phyloP scores from a whole-genome alignment of 208 protist species.

The Porcisia deanei region DNA sequence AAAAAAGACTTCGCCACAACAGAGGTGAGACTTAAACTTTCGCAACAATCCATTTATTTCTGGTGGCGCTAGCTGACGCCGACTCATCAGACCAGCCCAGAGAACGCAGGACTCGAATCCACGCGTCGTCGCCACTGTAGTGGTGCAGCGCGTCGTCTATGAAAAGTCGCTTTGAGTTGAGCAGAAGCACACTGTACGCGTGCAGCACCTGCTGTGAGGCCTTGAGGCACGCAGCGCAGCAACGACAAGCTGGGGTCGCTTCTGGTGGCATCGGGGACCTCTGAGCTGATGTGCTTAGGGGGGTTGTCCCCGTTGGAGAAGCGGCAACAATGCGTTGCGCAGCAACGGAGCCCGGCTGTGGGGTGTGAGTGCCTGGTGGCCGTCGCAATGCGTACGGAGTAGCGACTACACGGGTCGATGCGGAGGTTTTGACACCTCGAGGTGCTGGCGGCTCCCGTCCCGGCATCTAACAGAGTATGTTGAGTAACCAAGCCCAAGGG shows the following conservation, averaged over 20 bases:
- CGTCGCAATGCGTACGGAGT: not conserved
- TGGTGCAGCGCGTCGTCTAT: slow-evolving; percentile 69
- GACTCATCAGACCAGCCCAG: slow-evolving; percentile 29
- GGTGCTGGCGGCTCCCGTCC: slow-evolving; percentile 11
- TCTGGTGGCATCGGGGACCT: not conserved
- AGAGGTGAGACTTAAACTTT: not conserved
- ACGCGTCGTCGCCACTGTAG: slow-evolving; percentile 61
- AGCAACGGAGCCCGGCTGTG: not conserved
- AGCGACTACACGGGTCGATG: not conserved
- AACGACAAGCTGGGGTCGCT: slow-evolving; percentile 20
- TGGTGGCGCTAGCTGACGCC: not conserved
- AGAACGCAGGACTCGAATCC: slow-evolving; percentile 52
- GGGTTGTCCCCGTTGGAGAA: too few species aligned
- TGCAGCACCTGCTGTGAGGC: slow-evolving; percentile 19
- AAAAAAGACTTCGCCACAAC: not conserved
- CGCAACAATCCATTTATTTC: too few species aligned
- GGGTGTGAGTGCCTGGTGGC: not conserved
- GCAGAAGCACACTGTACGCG: slow-evolving; percentile 41
- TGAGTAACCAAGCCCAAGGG: not conserved
- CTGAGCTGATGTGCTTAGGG: not conserved
- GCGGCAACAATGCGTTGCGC: not conserved
- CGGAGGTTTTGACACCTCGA: not conserved
- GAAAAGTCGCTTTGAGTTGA: slow-evolving; percentile 48
- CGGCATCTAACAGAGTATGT: slow-evolving; percentile 7
- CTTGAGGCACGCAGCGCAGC: slow-evolving; percentile 21